These are phyloP conservation scores for Cucurbita pepo DNA, from an alignment of 306 rosid genomes.

Conservation along the genomic window DNA sequence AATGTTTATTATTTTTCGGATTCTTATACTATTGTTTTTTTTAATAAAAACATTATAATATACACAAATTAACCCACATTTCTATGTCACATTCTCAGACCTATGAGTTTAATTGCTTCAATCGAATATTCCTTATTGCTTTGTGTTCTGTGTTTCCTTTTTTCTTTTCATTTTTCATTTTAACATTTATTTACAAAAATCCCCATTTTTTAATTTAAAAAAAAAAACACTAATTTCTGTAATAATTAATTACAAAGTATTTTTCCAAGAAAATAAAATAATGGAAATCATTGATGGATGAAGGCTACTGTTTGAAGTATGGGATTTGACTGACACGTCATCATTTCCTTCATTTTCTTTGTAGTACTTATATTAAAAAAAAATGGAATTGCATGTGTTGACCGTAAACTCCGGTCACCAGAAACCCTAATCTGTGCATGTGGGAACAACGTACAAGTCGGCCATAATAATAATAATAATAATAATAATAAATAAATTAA, in stretches of 20 bases:
- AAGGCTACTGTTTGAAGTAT: neutral
- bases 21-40: constrained; percentile 1
- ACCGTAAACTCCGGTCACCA: constrained; percentile 40
- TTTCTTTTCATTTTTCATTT: neutral
- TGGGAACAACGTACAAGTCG: constrained; percentile 14
- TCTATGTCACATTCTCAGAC: constrained; percentile 33
- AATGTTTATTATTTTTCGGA: neutral
- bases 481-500: no score
- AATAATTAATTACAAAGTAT: neutral
- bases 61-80: constrained; percentile 1
- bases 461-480: neutral
- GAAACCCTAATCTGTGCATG: constrained; percentile 23
- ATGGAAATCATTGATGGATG: neutral
- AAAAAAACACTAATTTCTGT: neutral
- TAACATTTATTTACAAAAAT: neutral
- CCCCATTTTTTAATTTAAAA: neutral
- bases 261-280: neutral
- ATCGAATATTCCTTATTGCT: constrained; percentile 3
- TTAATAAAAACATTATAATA: neutral
- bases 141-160: neutral
- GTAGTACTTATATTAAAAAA: neutral
- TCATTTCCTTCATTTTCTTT: neutral
- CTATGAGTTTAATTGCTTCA: constrained; percentile 18
- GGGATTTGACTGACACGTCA: neutral
- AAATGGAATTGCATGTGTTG: constrained; percentile 43